Percentiles rank a stretch among this genome's conserved stretches.
Conservation (phyloP, 108 stramenopile species). For the Pseudonitzschia pungens region DNA sequence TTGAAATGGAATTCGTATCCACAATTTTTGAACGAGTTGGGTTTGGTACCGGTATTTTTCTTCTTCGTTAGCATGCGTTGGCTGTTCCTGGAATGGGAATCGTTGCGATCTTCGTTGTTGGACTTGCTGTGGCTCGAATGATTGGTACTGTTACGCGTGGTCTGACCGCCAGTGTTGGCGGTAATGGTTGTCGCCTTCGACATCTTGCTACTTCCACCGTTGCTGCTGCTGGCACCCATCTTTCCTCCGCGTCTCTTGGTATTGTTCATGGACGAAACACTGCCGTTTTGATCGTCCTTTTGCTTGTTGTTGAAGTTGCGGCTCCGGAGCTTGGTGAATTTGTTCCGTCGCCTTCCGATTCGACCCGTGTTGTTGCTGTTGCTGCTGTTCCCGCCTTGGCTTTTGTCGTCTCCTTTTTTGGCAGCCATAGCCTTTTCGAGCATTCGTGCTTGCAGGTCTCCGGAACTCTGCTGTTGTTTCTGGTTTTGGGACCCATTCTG, state of each 20-base stretch:
- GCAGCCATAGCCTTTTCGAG: not conserved
- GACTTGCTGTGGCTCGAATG: not conserved
- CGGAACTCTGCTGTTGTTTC: not conserved
- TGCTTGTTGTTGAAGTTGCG: not conserved
- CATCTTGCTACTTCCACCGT: not conserved
- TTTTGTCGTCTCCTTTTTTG: not conserved
- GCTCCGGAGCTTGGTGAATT: not conserved
- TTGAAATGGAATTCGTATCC: slow-evolving; percentile 53
- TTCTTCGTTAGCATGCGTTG: not conserved
- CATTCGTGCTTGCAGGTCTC: not conserved
- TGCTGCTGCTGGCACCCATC: not conserved
- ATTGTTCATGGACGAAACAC: not conserved
- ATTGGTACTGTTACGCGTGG: not conserved
- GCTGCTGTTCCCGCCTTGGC: not conserved
- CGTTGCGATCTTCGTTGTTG: slow-evolving; percentile 3
- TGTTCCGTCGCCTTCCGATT: slow-evolving; percentile 8
- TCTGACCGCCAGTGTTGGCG: not conserved
- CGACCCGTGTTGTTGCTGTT: slow-evolving; percentile 1
- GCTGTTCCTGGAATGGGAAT: not conserved
- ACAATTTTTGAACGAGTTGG: not conserved
- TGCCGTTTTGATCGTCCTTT: not conserved
- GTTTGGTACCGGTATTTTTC: not conserved
- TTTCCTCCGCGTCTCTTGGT: slow-evolving; percentile 1
- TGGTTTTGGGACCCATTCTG: not conserved
- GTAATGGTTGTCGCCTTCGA: not conserved